These are phyloP conservation scores for Tolypocladium pustulatum DNA, from an alignment of 2,329 filamentous ascomycete genomes.

Conservation along the genomic window DNA sequence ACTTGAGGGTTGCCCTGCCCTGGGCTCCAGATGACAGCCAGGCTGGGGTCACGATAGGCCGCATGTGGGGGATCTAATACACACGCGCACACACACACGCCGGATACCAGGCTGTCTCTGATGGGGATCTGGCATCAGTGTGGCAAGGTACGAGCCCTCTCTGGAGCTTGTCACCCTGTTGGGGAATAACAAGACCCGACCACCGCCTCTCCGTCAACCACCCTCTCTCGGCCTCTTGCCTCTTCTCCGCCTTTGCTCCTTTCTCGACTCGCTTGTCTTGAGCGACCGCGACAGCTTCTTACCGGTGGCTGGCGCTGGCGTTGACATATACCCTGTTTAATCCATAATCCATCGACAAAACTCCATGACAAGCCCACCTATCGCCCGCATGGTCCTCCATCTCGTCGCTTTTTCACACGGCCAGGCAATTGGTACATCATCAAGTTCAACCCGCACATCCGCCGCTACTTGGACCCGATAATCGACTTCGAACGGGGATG, in stretches of 20 bases:
- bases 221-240: constrained; percentile 10
- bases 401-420: constrained; percentile 6
- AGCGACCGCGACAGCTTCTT: constrained; percentile 15
- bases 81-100: neutral
- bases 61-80: constrained; percentile 1
- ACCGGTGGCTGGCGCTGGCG: constrained; percentile 17
- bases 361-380: constrained; percentile 15
- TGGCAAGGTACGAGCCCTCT: neutral
- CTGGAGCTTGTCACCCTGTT: neutral
- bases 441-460: neutral
- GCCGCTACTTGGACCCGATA: neutral
- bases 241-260: constrained; percentile 11
- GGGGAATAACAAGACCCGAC: constrained; percentile 17
- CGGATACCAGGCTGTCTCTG: neutral
- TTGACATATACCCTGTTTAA: constrained; percentile 12
- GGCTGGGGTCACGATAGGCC: constrained; percentile 1
- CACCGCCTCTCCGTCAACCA: constrained; percentile 17
- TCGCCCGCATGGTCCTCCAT: constrained; percentile 8
- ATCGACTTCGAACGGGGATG: constrained; percentile 20
- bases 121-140: constrained; percentile 2
- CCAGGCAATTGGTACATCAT: neutral
- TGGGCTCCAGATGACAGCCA: neutral
- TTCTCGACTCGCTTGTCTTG: constrained; percentile 12
- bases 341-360: constrained; percentile 13
- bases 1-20: constrained; percentile 2